A percentile compares a stretch with the other conserved stretches of the same genome.
Evolutionary conservation across 257 asterid genomes (phyloP).

Genomic region (Mitragyna speciosa): DNA sequence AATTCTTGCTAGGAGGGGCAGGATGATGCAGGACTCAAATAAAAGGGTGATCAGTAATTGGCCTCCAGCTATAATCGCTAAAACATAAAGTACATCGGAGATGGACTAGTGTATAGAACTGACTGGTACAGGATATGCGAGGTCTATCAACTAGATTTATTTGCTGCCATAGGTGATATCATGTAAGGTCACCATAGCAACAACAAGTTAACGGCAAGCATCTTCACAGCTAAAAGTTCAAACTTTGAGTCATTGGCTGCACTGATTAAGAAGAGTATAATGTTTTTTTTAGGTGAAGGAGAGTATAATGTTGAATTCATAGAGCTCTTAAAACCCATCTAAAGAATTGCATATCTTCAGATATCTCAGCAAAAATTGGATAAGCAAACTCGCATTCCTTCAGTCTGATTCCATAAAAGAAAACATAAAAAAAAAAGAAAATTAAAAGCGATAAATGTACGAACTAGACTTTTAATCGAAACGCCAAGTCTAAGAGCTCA

Average conservation of each 20-base stretch:
- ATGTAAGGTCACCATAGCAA: background rate
- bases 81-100: background rate
- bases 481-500: background rate
- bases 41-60: too few species aligned
- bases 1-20: background rate
- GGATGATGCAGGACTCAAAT: background rate
- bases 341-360: background rate
- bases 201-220: background rate
- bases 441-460: background rate
- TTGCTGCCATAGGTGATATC: background rate
- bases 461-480: background rate
- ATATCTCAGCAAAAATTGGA: background rate
- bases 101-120: background rate
- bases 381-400: background rate
- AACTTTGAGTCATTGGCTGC: background rate
- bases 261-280: background rate
- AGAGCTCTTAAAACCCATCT: background rate
- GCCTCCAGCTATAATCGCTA: background rate
- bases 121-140: background rate
- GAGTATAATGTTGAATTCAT: background rate
- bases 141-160: background rate
- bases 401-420: background rate
- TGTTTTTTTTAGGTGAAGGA: too few species aligned
- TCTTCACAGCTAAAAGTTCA: background rate
- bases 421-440: background rate